These are phyloP conservation scores for Phytomonas sp. DNA, from an alignment of 208 protist species.

Conservation along the genomic window DNA sequence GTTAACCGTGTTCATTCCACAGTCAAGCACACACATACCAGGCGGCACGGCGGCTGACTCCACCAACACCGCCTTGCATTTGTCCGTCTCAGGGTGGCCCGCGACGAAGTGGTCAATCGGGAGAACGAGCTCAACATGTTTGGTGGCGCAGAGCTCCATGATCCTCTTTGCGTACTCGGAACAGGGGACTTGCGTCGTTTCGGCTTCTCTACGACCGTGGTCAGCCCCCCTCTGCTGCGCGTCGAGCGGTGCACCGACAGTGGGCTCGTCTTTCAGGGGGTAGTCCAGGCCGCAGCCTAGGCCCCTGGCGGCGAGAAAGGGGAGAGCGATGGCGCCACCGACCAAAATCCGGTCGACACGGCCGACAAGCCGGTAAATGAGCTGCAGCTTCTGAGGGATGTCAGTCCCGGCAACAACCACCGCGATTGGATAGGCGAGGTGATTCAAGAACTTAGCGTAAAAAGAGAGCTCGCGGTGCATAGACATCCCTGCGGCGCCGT, in stretches of 20 bases:
- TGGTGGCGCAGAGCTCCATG: slow-evolving; percentile 84
- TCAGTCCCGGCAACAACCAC: slow-evolving; percentile 49
- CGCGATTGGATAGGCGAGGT: slow-evolving; percentile 45
- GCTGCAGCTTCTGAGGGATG: slow-evolving; percentile 45
- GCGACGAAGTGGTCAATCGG: slow-evolving; percentile 93
- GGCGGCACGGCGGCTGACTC: slow-evolving; percentile 44
- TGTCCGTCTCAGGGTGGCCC: slow-evolving; percentile 30
- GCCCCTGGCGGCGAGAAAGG: slow-evolving; percentile 59
- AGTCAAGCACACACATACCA: slow-evolving; percentile 87
- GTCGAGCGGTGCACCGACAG: neutral
- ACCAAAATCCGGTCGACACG: slow-evolving; percentile 70
- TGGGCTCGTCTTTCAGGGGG: slow-evolving; percentile 7
- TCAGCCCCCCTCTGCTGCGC: neutral
- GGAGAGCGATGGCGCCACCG: slow-evolving; percentile 43
- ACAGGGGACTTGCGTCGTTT: slow-evolving; percentile 25
- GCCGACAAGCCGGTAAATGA: slow-evolving; percentile 54
- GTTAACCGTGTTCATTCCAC: slow-evolving; percentile 72
- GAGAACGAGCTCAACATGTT: slow-evolving; percentile 93
- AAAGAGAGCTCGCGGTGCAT: slow-evolving; percentile 70
- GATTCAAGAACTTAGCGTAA: slow-evolving; percentile 65
- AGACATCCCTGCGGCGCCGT: slow-evolving; percentile 63
- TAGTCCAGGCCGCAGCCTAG: slow-evolving; percentile 25
- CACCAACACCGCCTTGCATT: slow-evolving; percentile 21
- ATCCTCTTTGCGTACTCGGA: slow-evolving; percentile 75
- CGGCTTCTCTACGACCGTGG: neutral